Conservation (phyloP, 257 asterid genomes). For the Oldenlandia corymbosa region DNA sequence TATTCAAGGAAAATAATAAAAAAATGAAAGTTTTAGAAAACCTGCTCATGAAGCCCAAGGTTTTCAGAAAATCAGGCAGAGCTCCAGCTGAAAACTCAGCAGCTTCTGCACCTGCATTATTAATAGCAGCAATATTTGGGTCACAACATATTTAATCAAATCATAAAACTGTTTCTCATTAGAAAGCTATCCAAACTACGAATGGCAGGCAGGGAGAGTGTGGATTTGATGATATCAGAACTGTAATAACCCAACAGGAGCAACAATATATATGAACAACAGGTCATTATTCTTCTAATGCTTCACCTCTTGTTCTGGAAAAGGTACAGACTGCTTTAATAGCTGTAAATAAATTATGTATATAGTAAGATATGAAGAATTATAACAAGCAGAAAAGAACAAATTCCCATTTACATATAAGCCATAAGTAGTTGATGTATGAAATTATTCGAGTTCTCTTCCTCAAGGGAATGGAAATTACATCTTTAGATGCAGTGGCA, state of each 20-base stretch:
- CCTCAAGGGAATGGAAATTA: background rate
- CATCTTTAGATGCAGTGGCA: background rate
- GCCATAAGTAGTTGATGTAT: background rate
- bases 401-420: too few relatives aligned
- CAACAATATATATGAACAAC: background rate
- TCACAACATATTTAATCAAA: constrained; percentile 1
- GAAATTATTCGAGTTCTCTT: background rate
- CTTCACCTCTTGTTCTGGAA: background rate
- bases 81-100: constrained; percentile 97
- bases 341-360: too few relatives aligned
- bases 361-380: background rate
- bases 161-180: background rate
- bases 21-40: constrained; percentile 16
- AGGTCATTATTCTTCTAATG: background rate
- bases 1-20: background rate
- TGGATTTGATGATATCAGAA: background rate
- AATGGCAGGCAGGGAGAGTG: background rate
- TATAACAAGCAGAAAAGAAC: too few relatives aligned
- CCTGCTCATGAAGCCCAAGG: constrained; percentile 47
- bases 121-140: constrained; percentile 7
- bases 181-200: background rate
- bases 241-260: background rate
- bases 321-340: background rate
- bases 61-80: constrained; percentile 62
- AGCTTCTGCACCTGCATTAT: constrained; percentile 72